Conservation (phyloP, 805 yeast genomes). For the Wickerhamomyces ciferrii region DNA sequence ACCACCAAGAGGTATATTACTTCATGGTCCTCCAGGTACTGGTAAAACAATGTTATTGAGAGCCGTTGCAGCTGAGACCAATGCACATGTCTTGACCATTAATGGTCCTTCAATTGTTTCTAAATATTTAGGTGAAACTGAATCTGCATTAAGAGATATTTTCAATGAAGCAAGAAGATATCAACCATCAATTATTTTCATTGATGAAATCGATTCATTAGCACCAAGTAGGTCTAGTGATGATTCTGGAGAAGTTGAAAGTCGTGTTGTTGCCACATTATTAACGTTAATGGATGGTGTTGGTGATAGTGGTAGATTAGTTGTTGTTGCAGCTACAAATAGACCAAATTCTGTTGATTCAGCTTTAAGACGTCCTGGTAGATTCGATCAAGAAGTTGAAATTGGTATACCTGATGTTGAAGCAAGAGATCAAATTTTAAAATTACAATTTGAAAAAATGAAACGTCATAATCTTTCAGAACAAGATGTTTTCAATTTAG, state of each 20-base stretch:
- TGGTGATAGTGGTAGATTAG: conserved; percentile 59
- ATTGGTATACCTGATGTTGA: conserved; percentile 87
- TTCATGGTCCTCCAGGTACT: conserved; percentile 97
- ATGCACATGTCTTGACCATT: conserved; percentile 81
- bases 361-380: conserved; percentile 78
- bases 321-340: conserved; percentile 70
- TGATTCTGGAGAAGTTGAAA: conserved; percentile 86
- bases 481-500: conserved; percentile 55
- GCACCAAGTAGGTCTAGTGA: conserved; percentile 83
- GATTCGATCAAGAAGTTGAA: conserved; percentile 87
- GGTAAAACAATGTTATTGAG: conserved; percentile 89
- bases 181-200: conserved; percentile 83
- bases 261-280: conserved; percentile 85
- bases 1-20: conserved; percentile 89
- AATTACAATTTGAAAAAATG: conserved; percentile 49
- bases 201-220: conserved; percentile 91
- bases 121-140: conserved; percentile 93
- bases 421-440: conserved; percentile 70
- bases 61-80: conserved; percentile 71
- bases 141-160: conserved; percentile 70
- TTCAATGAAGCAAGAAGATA: conserved; percentile 81
- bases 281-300: conserved; percentile 78
- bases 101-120: conserved; percentile 92
- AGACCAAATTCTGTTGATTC: conserved; percentile 65
- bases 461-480: conserved; percentile 44